Evolutionary conservation across 2,329 filamentous ascomycete species (phyloP), one percentile per base, ranked within the genome.

Genomic region (Trichoderma atrobrunneum): DNA sequence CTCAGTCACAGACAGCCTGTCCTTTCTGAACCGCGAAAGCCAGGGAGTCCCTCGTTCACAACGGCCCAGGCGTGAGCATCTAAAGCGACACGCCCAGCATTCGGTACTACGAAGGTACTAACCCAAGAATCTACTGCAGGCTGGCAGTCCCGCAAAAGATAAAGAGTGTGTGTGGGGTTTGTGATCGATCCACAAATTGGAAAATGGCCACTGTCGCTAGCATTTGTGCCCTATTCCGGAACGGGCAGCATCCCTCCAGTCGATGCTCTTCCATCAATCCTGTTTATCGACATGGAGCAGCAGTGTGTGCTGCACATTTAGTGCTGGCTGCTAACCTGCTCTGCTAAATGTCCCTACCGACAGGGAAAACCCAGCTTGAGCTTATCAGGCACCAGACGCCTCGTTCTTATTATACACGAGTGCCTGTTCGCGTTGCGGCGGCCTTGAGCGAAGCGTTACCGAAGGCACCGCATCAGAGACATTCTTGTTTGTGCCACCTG

Each of bases 131-230:
- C 30, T 18, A 39, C 16, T 18, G 34, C 30, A 32, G 3, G 32
- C 7, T 66, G 63, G 63, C 48, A 66, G 63, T 66, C 63, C 63
- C 48, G 63, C 63, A 57, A 57, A 66, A 54, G 63, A 51, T 56
- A 11, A 36, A 26, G 32, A 61, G 59, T 61, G 63, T 66, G 63
- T 66, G 63, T 54, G 63, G 51, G 63, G 63, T 66, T 54, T 56
- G 14, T 66, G 63, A 66, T 66, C 48, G 63, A 54, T 66, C 48
- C 63, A 66, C 48, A 66, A 34, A 36, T 24, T 66, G 30, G 48
- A 66, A 28, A 56, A 34, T 57, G 48, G 63, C 63, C 21, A 51
- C 28, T 51, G 30, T n/a, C 21, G 8, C n/a, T 65, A 54, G 43
- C 62, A 65, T 21, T 18, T 14, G 21, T n/a, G 18, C 18, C 6